Percentiles rank a stretch among this genome's conserved stretches.
Evolutionary conservation across 2,329 filamentous ascomycete species (phyloP).

Genomic region (Hyphodiscus sp.): DNA sequence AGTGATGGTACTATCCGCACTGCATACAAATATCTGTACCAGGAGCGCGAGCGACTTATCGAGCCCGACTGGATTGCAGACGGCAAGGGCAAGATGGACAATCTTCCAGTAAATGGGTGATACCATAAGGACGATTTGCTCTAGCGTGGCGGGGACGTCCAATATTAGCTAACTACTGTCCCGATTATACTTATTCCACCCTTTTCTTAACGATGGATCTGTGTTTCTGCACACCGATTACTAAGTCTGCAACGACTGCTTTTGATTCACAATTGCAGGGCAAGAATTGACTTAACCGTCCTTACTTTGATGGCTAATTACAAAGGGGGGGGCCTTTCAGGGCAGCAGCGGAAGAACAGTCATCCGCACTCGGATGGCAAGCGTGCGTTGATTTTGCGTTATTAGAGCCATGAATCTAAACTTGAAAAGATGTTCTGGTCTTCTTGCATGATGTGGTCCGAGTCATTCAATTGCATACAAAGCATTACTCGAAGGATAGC

Average conservation of each 20-base stretch:
- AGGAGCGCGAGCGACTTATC: constrained; percentile 66
- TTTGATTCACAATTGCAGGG: constrained; percentile 15
- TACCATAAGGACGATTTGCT: constrained; percentile 16
- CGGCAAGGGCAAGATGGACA: constrained; percentile 63
- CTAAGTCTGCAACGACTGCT: constrained; percentile 4
- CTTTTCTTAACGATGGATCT: constrained; percentile 11
- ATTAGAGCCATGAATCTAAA: not conserved
- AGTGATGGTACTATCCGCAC: constrained; percentile 96
- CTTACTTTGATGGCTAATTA: constrained; percentile 7
- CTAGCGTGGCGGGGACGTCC: not conserved
- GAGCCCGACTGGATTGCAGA: constrained; percentile 68
- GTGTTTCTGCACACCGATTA: constrained; percentile 11
- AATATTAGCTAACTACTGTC: not conserved
- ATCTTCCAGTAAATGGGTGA: constrained; percentile 49
- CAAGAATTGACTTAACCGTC: constrained; percentile 8
- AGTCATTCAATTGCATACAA: not conserved
- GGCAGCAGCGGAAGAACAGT: constrained; percentile 4
- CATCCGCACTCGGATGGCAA: not conserved
- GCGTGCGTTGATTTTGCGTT: not conserved
- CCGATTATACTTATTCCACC: constrained; percentile 4
- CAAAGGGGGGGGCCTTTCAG: constrained; percentile 4
- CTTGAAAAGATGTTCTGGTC: constrained; percentile 6
- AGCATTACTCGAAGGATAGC: too few relatives aligned
- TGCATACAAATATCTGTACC: constrained; percentile 84
- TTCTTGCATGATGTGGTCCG: constrained; percentile 38